Percentiles rank a stretch among this genome's conserved stretches.
phyloP scores from a whole-genome alignment of 2,329 filamentous ascomycete species.

The Exophiala xenobiotica region DNA sequence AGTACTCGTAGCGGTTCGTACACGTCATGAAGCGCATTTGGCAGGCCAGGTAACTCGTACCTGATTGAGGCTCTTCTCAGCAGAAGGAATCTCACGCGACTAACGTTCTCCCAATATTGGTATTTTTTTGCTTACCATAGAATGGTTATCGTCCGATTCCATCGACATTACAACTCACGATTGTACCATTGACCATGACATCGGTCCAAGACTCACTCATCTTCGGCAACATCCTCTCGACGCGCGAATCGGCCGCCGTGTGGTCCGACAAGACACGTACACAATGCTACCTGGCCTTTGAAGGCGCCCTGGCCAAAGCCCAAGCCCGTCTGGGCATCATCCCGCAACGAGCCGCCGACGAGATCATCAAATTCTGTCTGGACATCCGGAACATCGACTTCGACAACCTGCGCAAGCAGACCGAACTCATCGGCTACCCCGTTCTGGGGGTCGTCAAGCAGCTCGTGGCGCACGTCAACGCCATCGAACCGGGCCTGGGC shows the following conservation, averaged over 20 bases:
- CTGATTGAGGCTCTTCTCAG: too few relatives aligned
- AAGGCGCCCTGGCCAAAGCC: slow-evolving; percentile 27
- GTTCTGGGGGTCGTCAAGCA: slow-evolving; percentile 29
- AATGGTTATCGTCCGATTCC: too few relatives aligned
- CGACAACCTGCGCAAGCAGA: slow-evolving; percentile 23
- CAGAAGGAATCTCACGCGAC: too few relatives aligned
- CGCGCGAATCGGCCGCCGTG: slow-evolving; percentile 26
- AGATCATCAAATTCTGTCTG: slow-evolving; percentile 27
- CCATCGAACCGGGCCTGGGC: slow-evolving; percentile 21
- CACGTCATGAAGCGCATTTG: background rate
- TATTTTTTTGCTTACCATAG: too few relatives aligned
- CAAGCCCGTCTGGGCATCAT: slow-evolving; percentile 29
- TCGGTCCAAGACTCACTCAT: slow-evolving; percentile 30
- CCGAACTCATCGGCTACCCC: slow-evolving; percentile 29
- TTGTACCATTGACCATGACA: too few relatives aligned
- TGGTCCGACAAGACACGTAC: slow-evolving; percentile 30
- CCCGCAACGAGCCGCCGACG: slow-evolving; percentile 26
- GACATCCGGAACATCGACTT: slow-evolving; percentile 26
- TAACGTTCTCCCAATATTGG: too few relatives aligned
- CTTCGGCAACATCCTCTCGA: slow-evolving; percentile 30
- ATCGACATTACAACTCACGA: background rate
- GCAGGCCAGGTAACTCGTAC: too few relatives aligned
- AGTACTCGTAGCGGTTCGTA: background rate
- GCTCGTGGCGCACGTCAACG: slow-evolving; percentile 27
- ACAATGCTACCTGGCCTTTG: slow-evolving; percentile 28